A percentile compares a stretch with the other conserved stretches of the same genome.
phyloP scores from a whole-genome alignment of 371 early-diverging fungal genomes.

The Lichtheimia hyalospora region DNA sequence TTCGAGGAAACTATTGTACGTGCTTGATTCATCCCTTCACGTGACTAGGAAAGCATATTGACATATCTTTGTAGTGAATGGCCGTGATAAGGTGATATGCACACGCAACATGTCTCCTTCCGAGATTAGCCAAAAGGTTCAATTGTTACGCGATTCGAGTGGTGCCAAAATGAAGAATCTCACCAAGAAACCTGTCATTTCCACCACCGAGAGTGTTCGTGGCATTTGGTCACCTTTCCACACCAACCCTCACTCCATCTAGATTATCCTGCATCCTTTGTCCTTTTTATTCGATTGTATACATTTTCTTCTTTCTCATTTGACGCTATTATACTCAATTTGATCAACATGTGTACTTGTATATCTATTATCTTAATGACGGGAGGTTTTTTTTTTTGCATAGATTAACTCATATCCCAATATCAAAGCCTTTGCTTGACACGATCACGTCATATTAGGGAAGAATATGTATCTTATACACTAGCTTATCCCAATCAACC shows the following conservation, averaged over 20 bases:
- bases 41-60: not conserved
- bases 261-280: slow-evolving; percentile 19
- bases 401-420: too few species aligned
- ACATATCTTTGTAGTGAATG: slow-evolving; percentile 54
- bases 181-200: slow-evolving; percentile 76
- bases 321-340: too few species aligned
- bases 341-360: not conserved
- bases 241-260: slow-evolving; percentile 66
- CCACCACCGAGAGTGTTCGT: slow-evolving; percentile 80
- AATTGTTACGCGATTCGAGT: slow-evolving; percentile 67
- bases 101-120: slow-evolving; percentile 62
- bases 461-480: too few species aligned
- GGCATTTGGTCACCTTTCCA: slow-evolving; percentile 91
- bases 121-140: slow-evolving; percentile 65
- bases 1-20: slow-evolving; percentile 77
- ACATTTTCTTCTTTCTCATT: not conserved
- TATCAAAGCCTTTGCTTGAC: too few species aligned
- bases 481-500: too few species aligned
- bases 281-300: slow-evolving; percentile 3
- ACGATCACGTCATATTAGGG: too few species aligned
- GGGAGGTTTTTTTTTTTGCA: too few species aligned
- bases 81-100: slow-evolving; percentile 73
- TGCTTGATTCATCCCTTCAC: not conserved
- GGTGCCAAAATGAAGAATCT: slow-evolving; percentile 63
- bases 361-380: not conserved